Evolutionary conservation across 2,329 filamentous ascomycete genomes (phyloP).

Genomic region (Exophiala calicioides): DNA sequence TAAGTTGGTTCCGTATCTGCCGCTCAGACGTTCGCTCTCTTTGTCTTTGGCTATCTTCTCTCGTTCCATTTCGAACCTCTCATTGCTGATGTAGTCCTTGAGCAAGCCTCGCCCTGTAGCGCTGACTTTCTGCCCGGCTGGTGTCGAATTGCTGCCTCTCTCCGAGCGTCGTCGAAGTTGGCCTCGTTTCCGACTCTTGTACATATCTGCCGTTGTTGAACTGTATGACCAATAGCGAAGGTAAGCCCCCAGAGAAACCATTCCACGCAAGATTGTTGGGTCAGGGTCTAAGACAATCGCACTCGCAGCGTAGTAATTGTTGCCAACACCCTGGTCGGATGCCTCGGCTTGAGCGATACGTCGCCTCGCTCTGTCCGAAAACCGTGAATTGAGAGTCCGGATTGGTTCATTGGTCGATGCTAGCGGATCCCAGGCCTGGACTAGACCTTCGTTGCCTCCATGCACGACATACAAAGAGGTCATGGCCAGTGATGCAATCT

Average conservation of each 20-base stretch:
- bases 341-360: conserved; percentile 68
- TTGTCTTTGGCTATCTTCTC: conserved; percentile 68
- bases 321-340: conserved; percentile 67
- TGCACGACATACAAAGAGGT: conserved; percentile 87
- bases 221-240: conserved; percentile 94
- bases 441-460: conserved; percentile 90
- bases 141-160: conserved; percentile 59
- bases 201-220: conserved; percentile 72
- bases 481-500: conserved; percentile 78
- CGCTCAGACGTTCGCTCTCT: conserved; percentile 69
- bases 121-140: conserved; percentile 58
- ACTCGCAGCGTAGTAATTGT: conserved; percentile 77
- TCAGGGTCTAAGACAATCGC: conserved; percentile 87
- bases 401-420: conserved; percentile 76
- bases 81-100: conserved; percentile 81
- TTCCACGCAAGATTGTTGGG: conserved; percentile 77
- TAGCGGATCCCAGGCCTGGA: conserved; percentile 96
- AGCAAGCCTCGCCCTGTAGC: conserved; percentile 69
- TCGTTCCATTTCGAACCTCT: conserved; percentile 74
- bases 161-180: conserved; percentile 63
- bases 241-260: conserved; percentile 83
- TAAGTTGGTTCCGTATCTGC: conserved; percentile 81
- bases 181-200: conserved; percentile 75
- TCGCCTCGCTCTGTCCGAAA: conserved; percentile 78
- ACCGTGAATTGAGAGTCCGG: conserved; percentile 81